A percentile compares a stretch with the other conserved stretches of the same genome.
These are phyloP conservation scores for Candida boidinii DNA, from an alignment of 805 yeast genomes.

Conservation along the genomic window DNA sequence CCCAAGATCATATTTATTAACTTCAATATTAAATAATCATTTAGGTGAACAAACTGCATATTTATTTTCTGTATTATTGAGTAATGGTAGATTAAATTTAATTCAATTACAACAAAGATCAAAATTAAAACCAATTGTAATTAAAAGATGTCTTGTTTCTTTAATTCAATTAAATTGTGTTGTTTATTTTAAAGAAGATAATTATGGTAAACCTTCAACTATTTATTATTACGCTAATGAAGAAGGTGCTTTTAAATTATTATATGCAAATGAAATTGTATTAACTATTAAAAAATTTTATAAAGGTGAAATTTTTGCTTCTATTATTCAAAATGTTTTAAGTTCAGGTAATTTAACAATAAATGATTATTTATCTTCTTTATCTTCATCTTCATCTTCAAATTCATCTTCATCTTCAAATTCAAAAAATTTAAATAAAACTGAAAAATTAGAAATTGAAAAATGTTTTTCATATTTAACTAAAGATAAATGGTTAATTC, in stretches of 20 bases:
- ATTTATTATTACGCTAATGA: conserved; percentile 52
- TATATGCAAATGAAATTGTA: conserved; percentile 75
- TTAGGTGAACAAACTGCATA: conserved; percentile 70
- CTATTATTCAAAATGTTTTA: conserved; percentile 61
- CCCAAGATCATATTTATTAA: conserved; percentile 52
- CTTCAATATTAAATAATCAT: conserved; percentile 41
- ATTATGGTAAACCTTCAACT: conserved; percentile 17
- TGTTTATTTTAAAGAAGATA: conserved; percentile 43
- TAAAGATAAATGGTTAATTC: conserved; percentile 41
- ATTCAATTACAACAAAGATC: conserved; percentile 49
- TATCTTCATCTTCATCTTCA: too few relatives aligned
- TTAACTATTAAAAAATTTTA: conserved; percentile 37
- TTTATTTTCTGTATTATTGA: conserved; percentile 50
- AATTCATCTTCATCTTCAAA: too few relatives aligned
- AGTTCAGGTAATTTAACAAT: conserved; percentile 59
- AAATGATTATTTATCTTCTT: conserved; percentile 32
- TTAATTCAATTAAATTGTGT: conserved; percentile 75
- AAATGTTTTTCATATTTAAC: conserved; percentile 35
- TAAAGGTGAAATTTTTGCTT: conserved; percentile 34
- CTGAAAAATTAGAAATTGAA: conserved; percentile 18
- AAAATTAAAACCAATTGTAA: conserved; percentile 34
- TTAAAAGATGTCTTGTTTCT: conserved; percentile 48
- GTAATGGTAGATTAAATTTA: conserved; percentile 58
- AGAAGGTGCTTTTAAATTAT: conserved; percentile 50
- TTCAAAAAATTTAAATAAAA: conserved; percentile 15